Evolutionary conservation across 2,329 filamentous ascomycete species (phyloP).

Genomic region (Aquanectria penicillioides): DNA sequence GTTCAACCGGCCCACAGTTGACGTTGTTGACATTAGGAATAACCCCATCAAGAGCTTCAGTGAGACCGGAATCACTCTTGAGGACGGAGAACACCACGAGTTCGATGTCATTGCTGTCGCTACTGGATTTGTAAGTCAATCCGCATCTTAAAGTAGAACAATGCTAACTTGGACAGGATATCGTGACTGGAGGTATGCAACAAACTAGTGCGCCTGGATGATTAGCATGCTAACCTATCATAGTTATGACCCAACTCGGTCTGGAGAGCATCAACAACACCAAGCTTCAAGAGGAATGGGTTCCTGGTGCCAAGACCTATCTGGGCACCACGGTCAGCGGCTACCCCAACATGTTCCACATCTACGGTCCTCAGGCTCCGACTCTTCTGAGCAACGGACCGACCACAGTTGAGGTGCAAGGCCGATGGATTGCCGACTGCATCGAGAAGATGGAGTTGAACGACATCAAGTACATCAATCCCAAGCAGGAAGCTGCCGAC

Average conservation of each 20-base stretch:
- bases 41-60: constrained; percentile 54
- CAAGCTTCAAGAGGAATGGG: constrained; percentile 55
- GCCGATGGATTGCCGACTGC: constrained; percentile 62
- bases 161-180: constrained; percentile 38
- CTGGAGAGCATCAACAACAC: constrained; percentile 52
- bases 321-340: constrained; percentile 55
- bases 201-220: background rate
- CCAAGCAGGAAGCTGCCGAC: constrained; percentile 54
- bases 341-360: constrained; percentile 62
- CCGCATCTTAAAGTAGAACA: accelerated
- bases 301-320: constrained; percentile 52
- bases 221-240: background rate
- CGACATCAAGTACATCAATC: constrained; percentile 61
- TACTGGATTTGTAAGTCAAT: constrained; percentile 55
- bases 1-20: constrained; percentile 56
- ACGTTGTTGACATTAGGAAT: constrained; percentile 53
- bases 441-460: constrained; percentile 60
- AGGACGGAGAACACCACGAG: constrained; percentile 54
- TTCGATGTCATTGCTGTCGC: constrained; percentile 57
- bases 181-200: constrained; percentile 48
- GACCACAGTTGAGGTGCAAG: constrained; percentile 63
- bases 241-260: constrained; percentile 57
- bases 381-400: constrained; percentile 67
- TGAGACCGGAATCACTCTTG: constrained; percentile 51
- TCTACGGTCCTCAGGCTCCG: constrained; percentile 67